Base-by-base conservation (phyloP, 2,329 filamentous ascomycete genomes). In the Cercospora zeae-maydis region DNA sequence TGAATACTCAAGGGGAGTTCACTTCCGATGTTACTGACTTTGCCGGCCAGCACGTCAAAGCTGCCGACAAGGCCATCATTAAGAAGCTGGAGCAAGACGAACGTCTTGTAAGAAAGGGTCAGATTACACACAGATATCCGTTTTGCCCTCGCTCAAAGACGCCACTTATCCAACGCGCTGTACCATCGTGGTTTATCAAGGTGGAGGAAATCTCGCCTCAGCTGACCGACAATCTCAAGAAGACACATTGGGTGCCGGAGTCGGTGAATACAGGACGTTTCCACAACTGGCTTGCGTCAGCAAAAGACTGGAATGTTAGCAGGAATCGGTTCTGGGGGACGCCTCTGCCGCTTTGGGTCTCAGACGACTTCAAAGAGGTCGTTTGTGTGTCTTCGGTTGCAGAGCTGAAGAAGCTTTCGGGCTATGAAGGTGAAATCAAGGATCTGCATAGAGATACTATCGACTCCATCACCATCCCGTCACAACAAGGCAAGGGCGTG, bases 121-220 rank as follows among this genome's bases (percentile, higher is more conserved):
- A 96, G 77, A 84, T 96, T 66, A 91, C 85, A 74, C 93, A 98
- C 80, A 93, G 91, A 71, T 96, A 96, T 76, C 92, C 92, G 19
- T 93, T 93, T 85, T 97, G 93, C 77, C 92, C 90, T 79, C 87
- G 93, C 64, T 96, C 92, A n/a, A 93, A 97, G 74, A 97, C 91
- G 0, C 93, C 92, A 31, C 83, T 98, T 66, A 96, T 98, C 71
- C 95, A 96, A 78, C 87, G 90, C 67, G 92, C 93, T 27, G 92
- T 97, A 16, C 91, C 93, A 8, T 92, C 92, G 0, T 98, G 93
- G 93, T 97, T 97, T 75, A 89, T 98, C 72, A 91, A 91, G 76
- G 91, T 97, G 52, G 86, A 88, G 16, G 85, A 90, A 63, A 89
- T 92, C 70, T 86, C 96, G 57, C 92, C 92, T 1, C 81, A 93